Base-by-base conservation (phyloP, 148 eudicot genomes). In the Persicaria tinctoria region DNA sequence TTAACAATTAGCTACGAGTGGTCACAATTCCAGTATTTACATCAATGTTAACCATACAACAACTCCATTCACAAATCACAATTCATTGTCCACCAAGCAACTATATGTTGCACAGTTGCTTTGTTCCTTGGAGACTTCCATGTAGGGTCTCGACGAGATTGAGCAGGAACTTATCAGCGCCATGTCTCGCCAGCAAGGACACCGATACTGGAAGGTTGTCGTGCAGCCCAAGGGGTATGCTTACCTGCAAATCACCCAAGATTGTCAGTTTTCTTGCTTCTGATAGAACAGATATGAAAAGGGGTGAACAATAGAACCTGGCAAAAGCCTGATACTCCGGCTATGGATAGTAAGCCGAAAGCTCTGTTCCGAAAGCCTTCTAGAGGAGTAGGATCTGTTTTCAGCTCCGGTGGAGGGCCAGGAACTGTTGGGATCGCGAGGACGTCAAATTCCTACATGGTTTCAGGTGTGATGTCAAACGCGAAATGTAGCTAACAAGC, bases 301-400 rank as follows among this genome's bases (percentile, higher is more conserved):
- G 78, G 56, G 79, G 53, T 66, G 23, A 12, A 72, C 2, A 32
- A 11, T 3, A 68, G 17, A 5, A 91, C 98, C 96, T 94, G 96
- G 80, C 98, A 94, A 83, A 89, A 86, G 73, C 98, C 93, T 16
- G 97, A 91, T 46, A 91, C 79, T 79, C 91, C 98, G 17, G 97
- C 91, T 53, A 94, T 73, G 49, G 97, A 89, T 59, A 90, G 85
- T 81, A 95, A 86, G 83, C 96, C 83, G 78, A 90, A 95, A 70
- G 96, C 97, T 78, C 92, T 85, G 23, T 64, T 85, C 56, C 90
- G 91, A 82, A 88, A 91, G 20, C 76, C 83, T 77, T 92, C 97
- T 59, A 90, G 76, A 5, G 86, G 38, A n/a, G 80, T 78, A 12
- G 90, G 77, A 73, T 85, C 90, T 49, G 92, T 86, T 79, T 81